Percentiles rank a stretch among this genome's conserved stretches.
Evolutionary conservation across 2,329 filamentous ascomycete genomes (phyloP).

Genomic region (Sporothrix brasiliensis): DNA sequence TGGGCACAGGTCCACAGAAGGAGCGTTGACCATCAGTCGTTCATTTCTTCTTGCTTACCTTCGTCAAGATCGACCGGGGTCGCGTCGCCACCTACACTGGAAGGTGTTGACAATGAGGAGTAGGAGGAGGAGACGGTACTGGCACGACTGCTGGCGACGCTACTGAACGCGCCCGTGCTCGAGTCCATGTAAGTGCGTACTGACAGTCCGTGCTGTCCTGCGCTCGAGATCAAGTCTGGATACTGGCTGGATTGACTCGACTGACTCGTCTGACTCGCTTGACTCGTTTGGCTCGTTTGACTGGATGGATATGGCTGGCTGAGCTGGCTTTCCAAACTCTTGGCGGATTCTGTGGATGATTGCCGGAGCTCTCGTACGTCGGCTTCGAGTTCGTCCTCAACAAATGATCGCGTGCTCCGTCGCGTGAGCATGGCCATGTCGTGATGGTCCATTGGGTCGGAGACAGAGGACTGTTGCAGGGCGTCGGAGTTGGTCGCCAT

Average conservation of each 20-base stretch:
- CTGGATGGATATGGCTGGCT: neutral
- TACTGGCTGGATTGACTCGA: neutral
- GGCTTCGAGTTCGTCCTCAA: constrained; percentile 34
- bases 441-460: neutral
- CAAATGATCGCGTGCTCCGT: constrained; percentile 34
- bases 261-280: neutral
- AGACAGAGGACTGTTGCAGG: neutral
- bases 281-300: neutral
- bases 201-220: neutral
- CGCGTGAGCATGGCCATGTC: constrained; percentile 34
- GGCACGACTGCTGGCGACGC: constrained; percentile 31
- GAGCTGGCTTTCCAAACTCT: constrained; percentile 11
- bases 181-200: constrained; percentile 21
- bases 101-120: constrained; percentile 27
- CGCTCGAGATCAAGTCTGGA: constrained; percentile 3
- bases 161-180: neutral
- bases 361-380: constrained; percentile 32
- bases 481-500: neutral
- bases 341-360: constrained; percentile 10
- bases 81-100: neutral
- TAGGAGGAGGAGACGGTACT: constrained; percentile 30
- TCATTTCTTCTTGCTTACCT: constrained; percentile 15
- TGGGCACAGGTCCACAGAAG: neutral
- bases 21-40: neutral
- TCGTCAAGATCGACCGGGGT: constrained; percentile 1